Evolutionary conservation across 2,329 filamentous ascomycete genomes (phyloP), one percentile per base, ranked within the genome.

Genomic region (Sphaerostilbella broomeana): DNA sequence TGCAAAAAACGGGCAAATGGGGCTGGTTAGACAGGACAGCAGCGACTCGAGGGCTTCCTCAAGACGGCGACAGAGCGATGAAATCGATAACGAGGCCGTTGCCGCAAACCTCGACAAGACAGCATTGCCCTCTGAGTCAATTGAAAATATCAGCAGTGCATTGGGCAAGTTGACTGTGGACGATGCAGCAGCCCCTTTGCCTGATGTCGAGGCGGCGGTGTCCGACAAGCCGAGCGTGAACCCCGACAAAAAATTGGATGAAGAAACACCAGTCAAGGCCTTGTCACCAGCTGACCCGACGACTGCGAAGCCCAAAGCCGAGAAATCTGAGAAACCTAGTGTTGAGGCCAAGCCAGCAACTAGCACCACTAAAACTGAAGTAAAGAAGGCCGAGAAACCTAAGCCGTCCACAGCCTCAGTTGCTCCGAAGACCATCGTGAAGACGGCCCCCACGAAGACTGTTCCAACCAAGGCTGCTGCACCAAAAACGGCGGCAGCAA

Each of bases 1-100:
- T 31, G 82, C 87, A 55, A 77, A 77, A 46, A 73, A 77, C 60
- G 75, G 75, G 38, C 65, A 70, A 30, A 63, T 78, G 49, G 75
- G 75, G 31, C 59, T 79, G 20, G 67, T 64, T 51, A 52, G 61
- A 53, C 58, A 64, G 22, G 51, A 51, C 21, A 64, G 62, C 47
- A 54, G 56, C 48, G 60, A 64, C 46, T 59, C 61, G n/a, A 64
- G 57, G 41, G 43, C 58, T 21, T 65, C 63, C 6, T 40, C 41
- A 8, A 54, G 57, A 46, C 55, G 62, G 40, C 50, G 57, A 35
- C 47, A 61, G 47, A 65, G 61, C 49, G 56, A 53, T 47, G 61
- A 46, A 49, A 67, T 46, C 42, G 56, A 60, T 31, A 46, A 51
- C 35, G 50, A 54, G 41, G 55, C 54, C 15, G 48, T 51, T 25